phyloP scores from a whole-genome alignment of 1,284 basidiomycete species.

The Fomes fomentarius region DNA sequence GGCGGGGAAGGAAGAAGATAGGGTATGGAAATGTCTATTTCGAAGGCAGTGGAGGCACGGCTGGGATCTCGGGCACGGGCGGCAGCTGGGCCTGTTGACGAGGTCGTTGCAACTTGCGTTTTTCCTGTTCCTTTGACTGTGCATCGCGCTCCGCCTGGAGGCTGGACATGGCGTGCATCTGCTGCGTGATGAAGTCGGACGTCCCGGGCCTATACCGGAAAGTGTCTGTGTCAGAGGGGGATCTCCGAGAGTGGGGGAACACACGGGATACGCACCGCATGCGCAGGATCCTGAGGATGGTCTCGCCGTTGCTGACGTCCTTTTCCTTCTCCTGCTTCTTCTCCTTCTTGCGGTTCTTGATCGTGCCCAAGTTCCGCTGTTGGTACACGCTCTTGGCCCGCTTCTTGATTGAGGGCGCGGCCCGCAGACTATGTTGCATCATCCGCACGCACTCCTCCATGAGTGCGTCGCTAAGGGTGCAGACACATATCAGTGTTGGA shows the following conservation, averaged over 20 bases:
- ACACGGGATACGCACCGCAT: slow-evolving; percentile 71
- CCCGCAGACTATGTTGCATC: slow-evolving; percentile 83
- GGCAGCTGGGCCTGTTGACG: slow-evolving; percentile 27
- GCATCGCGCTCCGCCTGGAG: slow-evolving; percentile 76
- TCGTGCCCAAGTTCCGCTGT: slow-evolving; percentile 94
- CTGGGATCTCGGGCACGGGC: slow-evolving; percentile 28
- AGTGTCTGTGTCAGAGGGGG: background rate
- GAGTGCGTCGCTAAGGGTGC: slow-evolving; percentile 69
- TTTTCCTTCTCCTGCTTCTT: slow-evolving; percentile 74
- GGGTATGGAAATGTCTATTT: slow-evolving; percentile 13
- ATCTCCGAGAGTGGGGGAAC: background rate
- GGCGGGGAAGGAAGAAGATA: background rate
- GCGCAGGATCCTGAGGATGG: slow-evolving; percentile 89
- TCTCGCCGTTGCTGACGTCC: slow-evolving; percentile 78
- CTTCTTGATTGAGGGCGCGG: slow-evolving; percentile 78
- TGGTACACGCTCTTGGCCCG: slow-evolving; percentile 90
- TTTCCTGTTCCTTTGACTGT: slow-evolving; percentile 58
- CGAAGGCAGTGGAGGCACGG: slow-evolving; percentile 27
- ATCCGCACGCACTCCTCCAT: slow-evolving; percentile 97
- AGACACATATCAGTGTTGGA: background rate
- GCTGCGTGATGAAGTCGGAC: slow-evolving; percentile 88
- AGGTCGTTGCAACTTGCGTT: slow-evolving; percentile 49
- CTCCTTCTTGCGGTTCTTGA: slow-evolving; percentile 92
- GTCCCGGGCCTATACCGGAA: slow-evolving; percentile 65
- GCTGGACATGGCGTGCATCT: slow-evolving; percentile 75